phyloP scores from a whole-genome alignment of 2,329 filamentous ascomycete genomes.

The Microcyclospora tardicrescens region DNA sequence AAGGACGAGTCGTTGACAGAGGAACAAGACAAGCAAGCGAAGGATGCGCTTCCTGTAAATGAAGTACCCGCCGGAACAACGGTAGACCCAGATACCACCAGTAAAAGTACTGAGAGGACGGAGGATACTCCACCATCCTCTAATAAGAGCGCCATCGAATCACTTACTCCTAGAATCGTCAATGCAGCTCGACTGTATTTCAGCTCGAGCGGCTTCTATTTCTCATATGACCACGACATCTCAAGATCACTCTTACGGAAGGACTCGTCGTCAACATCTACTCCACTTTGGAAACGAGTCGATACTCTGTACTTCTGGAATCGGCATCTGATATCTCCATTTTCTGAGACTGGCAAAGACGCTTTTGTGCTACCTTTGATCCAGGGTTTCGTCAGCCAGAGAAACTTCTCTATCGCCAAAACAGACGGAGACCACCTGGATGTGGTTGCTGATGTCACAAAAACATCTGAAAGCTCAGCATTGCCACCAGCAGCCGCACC shows the following conservation, averaged over 20 bases:
- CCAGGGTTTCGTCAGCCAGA: slow-evolving; percentile 88
- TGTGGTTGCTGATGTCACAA: slow-evolving; percentile 13
- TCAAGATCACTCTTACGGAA: slow-evolving; percentile 49
- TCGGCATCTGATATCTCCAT: slow-evolving; percentile 55
- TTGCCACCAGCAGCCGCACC: slow-evolving; percentile 6
- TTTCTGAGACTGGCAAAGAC: slow-evolving; percentile 61
- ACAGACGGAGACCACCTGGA: slow-evolving; percentile 16
- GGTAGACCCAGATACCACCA: neutral
- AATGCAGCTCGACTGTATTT: slow-evolving; percentile 76
- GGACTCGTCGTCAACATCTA: slow-evolving; percentile 28
- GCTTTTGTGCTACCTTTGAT: slow-evolving; percentile 67
- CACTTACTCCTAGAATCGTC: slow-evolving; percentile 68
- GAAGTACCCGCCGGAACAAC: slow-evolving; percentile 29
- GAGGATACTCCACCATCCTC: neutral
- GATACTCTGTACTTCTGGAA: slow-evolving; percentile 84
- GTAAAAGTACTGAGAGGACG: neutral
- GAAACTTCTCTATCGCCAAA: slow-evolving; percentile 47
- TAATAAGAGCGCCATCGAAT: slow-evolving; percentile 14
- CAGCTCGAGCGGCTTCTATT: slow-evolving; percentile 75
- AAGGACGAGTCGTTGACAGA: slow-evolving; percentile 28
- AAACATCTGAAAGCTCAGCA: slow-evolving; percentile 6
- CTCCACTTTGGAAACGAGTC: slow-evolving; percentile 57
- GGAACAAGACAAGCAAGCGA: slow-evolving; percentile 22
- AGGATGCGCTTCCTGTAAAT: slow-evolving; percentile 14
- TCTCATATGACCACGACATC: slow-evolving; percentile 87